phyloP scores from a whole-genome alignment of 805 yeast species.

The Spathaspora passalidarum region DNA sequence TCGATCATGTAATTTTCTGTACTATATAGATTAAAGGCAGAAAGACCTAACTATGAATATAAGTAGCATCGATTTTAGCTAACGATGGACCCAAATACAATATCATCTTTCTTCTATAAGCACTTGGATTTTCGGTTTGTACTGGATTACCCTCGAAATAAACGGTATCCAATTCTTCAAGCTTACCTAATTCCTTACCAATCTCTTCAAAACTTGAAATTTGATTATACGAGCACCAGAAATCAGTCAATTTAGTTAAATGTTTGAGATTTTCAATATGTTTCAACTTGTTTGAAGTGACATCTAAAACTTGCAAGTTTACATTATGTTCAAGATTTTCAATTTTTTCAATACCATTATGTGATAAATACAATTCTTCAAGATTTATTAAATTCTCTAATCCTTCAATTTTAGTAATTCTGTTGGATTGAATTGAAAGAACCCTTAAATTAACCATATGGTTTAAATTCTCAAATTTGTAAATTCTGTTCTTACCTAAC shows the following conservation, averaged over 20 bases:
- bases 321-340: conserved; percentile 73
- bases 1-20: too few species aligned
- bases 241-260: conserved; percentile 72
- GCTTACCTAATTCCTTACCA: conserved; percentile 57
- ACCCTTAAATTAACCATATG: conserved; percentile 62
- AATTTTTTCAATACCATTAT: conserved; percentile 71
- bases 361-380: conserved; percentile 85
- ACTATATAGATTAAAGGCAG: too few species aligned
- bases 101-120: conserved; percentile 80
- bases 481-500: conserved; percentile 86
- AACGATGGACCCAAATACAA: conserved; percentile 69
- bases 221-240: conserved; percentile 87
- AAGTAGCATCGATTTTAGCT: conserved; percentile 89
- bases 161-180: conserved; percentile 75
- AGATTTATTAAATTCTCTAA: conserved; percentile 66
- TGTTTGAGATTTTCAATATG: conserved; percentile 64
- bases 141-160: conserved; percentile 93
- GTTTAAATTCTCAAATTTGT: conserved; percentile 59
- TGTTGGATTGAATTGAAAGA: conserved; percentile 85
- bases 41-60: conserved; percentile 32
- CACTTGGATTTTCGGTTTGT: conserved; percentile 67
- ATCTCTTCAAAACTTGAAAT: conserved; percentile 68
- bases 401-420: conserved; percentile 76
- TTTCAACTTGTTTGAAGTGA: conserved; percentile 69
- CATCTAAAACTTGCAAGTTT: conserved; percentile 72